A percentile compares a stretch with the other conserved stretches of the same genome.
Evolutionary conservation across 1,284 basidiomycete species (phyloP).

Genomic region (Spongispora temasekensis): DNA sequence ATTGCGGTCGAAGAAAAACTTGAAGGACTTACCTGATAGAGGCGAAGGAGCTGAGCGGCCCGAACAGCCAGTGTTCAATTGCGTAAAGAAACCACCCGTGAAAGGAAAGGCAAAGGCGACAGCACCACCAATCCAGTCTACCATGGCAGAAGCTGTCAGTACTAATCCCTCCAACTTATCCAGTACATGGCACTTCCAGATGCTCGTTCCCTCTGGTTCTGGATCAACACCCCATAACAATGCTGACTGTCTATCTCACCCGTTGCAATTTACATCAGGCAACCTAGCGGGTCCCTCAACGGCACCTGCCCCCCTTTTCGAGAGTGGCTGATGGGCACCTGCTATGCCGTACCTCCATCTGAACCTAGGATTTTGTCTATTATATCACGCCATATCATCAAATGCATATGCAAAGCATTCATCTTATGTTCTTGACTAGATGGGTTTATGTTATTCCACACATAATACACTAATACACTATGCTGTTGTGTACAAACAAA

Average conservation of each 20-base stretch:
- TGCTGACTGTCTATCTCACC: not conserved
- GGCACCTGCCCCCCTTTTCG: not conserved
- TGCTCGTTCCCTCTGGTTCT: not conserved
- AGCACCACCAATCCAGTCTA: not conserved
- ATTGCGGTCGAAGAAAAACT: not conserved
- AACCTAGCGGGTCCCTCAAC: not conserved
- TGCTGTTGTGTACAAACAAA: too few relatives aligned
- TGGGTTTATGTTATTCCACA: too few relatives aligned
- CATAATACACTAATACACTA: too few relatives aligned
- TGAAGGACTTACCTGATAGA: not conserved
- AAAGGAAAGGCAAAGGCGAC: not conserved
- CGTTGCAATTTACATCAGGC: not conserved
- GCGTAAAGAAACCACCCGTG: not conserved
- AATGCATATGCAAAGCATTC: not conserved
- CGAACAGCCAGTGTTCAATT: not conserved
- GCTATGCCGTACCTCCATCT: too few relatives aligned
- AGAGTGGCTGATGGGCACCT: not conserved
- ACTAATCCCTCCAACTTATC: not conserved
- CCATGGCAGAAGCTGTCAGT: not conserved
- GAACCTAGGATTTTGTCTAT: not conserved
- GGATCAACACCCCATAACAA: not conserved
- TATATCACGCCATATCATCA: not conserved
- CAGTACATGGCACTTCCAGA: not conserved
- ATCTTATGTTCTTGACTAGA: too few relatives aligned
- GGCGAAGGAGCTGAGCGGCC: not conserved